These are phyloP conservation scores for Bipolaris victoriae DNA, from an alignment of 2,329 filamentous ascomycete genomes.

Conservation along the genomic window DNA sequence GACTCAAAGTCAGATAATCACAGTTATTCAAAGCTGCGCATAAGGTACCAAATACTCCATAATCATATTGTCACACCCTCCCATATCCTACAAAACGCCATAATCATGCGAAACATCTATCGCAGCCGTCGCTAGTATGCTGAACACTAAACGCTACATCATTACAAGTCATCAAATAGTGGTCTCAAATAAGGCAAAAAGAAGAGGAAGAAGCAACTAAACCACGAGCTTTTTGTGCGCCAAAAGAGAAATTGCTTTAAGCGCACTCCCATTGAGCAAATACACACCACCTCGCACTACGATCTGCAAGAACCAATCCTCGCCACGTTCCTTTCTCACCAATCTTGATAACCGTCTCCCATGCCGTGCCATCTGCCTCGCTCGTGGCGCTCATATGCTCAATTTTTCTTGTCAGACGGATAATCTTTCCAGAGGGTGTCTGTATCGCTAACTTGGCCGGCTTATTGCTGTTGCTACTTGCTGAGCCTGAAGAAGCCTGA, in stretches of 20 bases:
- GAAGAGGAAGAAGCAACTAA: not conserved
- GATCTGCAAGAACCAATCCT: constrained; percentile 80
- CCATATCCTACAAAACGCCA: constrained; percentile 25
- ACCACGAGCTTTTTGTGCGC: not conserved
- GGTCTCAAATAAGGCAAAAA: not conserved
- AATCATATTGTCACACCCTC: constrained; percentile 6
- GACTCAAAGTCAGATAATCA: not conserved
- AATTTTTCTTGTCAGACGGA: constrained; percentile 82
- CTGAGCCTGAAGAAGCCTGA: constrained; percentile 61
- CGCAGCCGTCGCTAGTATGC: constrained; percentile 9
- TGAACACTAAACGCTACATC: constrained; percentile 19
- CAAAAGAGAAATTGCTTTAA: constrained; percentile 11
- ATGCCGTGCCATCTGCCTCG: constrained; percentile 75
- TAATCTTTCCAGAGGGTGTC: constrained; percentile 90
- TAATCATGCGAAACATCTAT: constrained; percentile 9
- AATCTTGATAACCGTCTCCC: constrained; percentile 92
- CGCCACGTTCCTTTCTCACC: constrained; percentile 82
- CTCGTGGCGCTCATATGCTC: constrained; percentile 63
- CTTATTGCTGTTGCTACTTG: constrained; percentile 68
- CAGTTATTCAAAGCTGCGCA: not conserved
- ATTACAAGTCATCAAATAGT: constrained; percentile 28
- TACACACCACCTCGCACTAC: constrained; percentile 88
- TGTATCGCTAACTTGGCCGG: constrained; percentile 96
- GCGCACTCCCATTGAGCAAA: constrained; percentile 76
- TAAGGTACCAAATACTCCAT: constrained; percentile 5